Conservation (phyloP, 352 stramenopile species). For the Elongisporangium undulatum region DNA sequence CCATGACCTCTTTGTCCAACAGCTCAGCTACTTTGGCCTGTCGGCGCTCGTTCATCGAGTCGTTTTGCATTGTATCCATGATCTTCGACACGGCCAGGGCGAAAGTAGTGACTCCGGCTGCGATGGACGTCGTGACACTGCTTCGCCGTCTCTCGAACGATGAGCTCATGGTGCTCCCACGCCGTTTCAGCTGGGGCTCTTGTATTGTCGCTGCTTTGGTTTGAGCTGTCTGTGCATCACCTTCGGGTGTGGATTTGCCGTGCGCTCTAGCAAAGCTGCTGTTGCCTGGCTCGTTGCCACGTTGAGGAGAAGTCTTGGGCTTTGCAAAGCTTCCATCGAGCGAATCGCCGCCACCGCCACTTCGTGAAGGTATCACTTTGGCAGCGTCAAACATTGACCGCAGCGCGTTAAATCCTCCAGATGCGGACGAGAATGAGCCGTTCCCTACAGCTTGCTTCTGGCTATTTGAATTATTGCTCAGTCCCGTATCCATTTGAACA, state of each 20-base stretch:
- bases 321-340: neutral
- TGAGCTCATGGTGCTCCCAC: neutral
- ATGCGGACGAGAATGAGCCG: neutral
- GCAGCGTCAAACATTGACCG: neutral
- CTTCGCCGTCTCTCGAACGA: constrained; percentile 9
- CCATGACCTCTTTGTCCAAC: constrained; percentile 55
- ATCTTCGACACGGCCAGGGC: constrained; percentile 29
- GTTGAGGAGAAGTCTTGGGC: neutral
- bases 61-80: constrained; percentile 29
- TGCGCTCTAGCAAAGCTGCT: neutral
- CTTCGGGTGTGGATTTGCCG: neutral
- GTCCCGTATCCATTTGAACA: neutral
- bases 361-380: neutral
- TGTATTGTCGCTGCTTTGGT: neutral
- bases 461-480: neutral
- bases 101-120: constrained; percentile 24
- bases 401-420: neutral
- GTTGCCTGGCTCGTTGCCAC: neutral
- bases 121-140: constrained; percentile 22
- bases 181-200: neutral
- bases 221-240: neutral
- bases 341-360: neutral
- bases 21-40: constrained; percentile 45
- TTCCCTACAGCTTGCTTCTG: neutral
- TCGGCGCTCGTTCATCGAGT: constrained; percentile 27